These are phyloP conservation scores for Halenospora varia DNA, from an alignment of 495 filamentous ascomycete species.

Conservation along the genomic window DNA sequence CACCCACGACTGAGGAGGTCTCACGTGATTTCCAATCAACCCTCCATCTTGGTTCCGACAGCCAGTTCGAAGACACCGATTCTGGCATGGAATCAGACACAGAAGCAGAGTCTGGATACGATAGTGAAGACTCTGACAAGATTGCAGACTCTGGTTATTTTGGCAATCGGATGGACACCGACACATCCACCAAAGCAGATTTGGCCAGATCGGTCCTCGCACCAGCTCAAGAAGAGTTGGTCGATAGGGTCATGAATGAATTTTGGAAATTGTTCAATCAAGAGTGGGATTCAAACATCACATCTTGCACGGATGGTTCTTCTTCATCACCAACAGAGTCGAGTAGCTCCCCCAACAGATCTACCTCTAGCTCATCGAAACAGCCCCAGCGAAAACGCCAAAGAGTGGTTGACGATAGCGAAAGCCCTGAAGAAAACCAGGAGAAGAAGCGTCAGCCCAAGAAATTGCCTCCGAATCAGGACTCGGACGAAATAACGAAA, in stretches of 20 bases:
- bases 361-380: neutral
- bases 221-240: neutral
- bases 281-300: neutral
- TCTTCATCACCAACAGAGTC: neutral
- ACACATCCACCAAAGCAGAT: neutral
- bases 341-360: neutral
- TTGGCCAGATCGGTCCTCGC: neutral
- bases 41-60: neutral
- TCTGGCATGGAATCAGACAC: neutral
- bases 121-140: neutral
- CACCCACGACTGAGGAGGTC: neutral
- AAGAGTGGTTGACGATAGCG: neutral
- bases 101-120: neutral
- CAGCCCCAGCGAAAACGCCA: slow-evolving; percentile 1
- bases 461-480: neutral
- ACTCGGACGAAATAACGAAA: neutral
- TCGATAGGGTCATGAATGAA: slow-evolving; percentile 11
- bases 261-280: slow-evolving; percentile 19
- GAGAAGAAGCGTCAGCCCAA: neutral
- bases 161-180: neutral
- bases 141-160: neutral
- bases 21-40: neutral
- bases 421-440: neutral
- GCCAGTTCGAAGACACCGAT: neutral
- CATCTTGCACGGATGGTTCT: neutral